These are phyloP conservation scores for Coelastrella sp. DNA, from an alignment of 139 green algal species.

Conservation along the genomic window DNA sequence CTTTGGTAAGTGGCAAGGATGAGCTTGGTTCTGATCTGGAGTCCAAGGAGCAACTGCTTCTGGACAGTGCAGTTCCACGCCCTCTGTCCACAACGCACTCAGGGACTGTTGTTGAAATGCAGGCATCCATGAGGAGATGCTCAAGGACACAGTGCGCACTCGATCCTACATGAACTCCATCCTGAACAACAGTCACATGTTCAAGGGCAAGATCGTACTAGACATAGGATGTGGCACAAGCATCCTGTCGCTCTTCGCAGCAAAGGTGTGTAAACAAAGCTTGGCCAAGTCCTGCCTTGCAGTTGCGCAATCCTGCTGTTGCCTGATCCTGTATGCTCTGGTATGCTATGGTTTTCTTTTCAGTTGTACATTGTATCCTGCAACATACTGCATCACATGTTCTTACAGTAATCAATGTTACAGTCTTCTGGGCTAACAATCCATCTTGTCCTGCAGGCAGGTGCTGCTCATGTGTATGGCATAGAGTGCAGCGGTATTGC, in stretches of 20 bases:
- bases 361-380: too few relatives aligned
- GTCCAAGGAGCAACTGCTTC: too few relatives aligned
- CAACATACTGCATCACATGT: background rate
- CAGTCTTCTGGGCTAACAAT: background rate
- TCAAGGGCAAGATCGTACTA: constrained; percentile 85
- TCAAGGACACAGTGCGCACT: constrained; percentile 92
- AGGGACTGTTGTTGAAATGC: background rate
- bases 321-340: too few relatives aligned
- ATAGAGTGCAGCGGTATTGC: constrained; percentile 93
- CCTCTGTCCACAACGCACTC: background rate
- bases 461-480: constrained; percentile 91
- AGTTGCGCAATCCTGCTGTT: too few relatives aligned
- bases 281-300: too few relatives aligned
- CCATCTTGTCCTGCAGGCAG: constrained; percentile 66
- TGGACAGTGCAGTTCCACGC: background rate
- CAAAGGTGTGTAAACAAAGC: constrained; percentile 68
- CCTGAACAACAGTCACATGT: constrained; percentile 80
- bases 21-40: too few relatives aligned
- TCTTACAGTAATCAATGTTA: background rate
- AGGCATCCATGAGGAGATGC: constrained; percentile 95
- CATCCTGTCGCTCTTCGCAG: constrained; percentile 95
- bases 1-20: constrained; percentile 89
- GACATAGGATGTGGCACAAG: constrained; percentile 97
- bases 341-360: too few relatives aligned
- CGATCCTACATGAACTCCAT: constrained; percentile 89